Conservation (phyloP, 495 filamentous ascomycete genomes). For the Neurospora sp. region DNA sequence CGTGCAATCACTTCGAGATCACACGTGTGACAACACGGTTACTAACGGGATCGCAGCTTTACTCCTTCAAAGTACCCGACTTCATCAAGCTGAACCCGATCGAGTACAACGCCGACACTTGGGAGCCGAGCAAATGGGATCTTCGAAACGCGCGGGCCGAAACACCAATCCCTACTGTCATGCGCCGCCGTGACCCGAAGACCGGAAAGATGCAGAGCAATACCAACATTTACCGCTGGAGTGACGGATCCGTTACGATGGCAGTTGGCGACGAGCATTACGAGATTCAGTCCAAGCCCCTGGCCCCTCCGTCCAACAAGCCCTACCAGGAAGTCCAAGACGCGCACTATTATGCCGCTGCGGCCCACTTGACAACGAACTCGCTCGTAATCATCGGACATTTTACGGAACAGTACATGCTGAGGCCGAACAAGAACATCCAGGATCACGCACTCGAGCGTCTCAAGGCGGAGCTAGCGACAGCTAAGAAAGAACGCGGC, state of each 20-base stretch:
- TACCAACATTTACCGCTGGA: constrained; percentile 68
- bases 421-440: constrained; percentile 57
- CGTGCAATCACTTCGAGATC: not conserved
- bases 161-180: constrained; percentile 27
- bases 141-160: constrained; percentile 30
- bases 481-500: constrained; percentile 37
- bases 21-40: not conserved
- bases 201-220: constrained; percentile 58
- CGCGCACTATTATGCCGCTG: constrained; percentile 72
- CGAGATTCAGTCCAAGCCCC: constrained; percentile 61
- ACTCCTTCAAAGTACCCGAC: constrained; percentile 66
- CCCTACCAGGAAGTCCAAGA: constrained; percentile 60
- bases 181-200: constrained; percentile 30
- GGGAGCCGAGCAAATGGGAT: constrained; percentile 41
- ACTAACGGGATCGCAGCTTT: constrained; percentile 41
- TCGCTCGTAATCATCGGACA: constrained; percentile 70
- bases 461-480: constrained; percentile 60
- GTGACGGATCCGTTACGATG: constrained; percentile 74
- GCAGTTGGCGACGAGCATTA: constrained; percentile 66
- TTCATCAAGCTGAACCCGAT: constrained; percentile 70
- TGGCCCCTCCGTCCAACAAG: constrained; percentile 53
- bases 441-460: constrained; percentile 70
- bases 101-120: constrained; percentile 62
- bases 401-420: constrained; percentile 63
- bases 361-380: constrained; percentile 57